Conservation (phyloP, 257 asterid genomes). For the Solanum chmielewskii region DNA sequence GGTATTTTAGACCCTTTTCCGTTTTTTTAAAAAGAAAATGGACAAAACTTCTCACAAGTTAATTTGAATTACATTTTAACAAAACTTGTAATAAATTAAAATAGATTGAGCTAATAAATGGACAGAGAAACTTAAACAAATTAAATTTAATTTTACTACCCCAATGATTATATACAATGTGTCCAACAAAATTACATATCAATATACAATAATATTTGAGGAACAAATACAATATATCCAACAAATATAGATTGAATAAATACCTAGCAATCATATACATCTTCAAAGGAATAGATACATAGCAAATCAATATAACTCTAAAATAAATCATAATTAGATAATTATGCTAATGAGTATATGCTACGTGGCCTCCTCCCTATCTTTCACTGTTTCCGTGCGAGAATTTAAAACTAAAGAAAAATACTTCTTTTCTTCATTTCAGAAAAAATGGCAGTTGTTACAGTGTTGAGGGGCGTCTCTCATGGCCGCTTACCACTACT, state of each 20-base stretch:
- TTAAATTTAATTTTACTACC: background rate
- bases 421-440: background rate
- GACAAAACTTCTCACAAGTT: too few relatives aligned
- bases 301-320: too few relatives aligned
- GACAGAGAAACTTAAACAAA: background rate
- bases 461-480: constrained; percentile 43
- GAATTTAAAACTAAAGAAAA: background rate
- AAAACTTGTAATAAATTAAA: too few relatives aligned
- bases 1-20: too few relatives aligned
- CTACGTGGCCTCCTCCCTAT: background rate
- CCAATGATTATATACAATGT: background rate
- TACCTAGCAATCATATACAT: too few relatives aligned
- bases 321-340: too few relatives aligned
- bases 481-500: constrained; percentile 36
- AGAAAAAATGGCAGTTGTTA: constrained; percentile 41
- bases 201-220: background rate
- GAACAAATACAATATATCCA: background rate
- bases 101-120: too few relatives aligned
- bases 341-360: background rate
- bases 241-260: background rate
- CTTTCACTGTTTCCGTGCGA: background rate
- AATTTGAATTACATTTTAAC: too few relatives aligned
- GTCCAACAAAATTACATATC: background rate
- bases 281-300: too few relatives aligned
- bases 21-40: too few relatives aligned